These are phyloP conservation scores for Solanum pennellii DNA, from an alignment of 257 asterid genomes.

Conservation along the genomic window DNA sequence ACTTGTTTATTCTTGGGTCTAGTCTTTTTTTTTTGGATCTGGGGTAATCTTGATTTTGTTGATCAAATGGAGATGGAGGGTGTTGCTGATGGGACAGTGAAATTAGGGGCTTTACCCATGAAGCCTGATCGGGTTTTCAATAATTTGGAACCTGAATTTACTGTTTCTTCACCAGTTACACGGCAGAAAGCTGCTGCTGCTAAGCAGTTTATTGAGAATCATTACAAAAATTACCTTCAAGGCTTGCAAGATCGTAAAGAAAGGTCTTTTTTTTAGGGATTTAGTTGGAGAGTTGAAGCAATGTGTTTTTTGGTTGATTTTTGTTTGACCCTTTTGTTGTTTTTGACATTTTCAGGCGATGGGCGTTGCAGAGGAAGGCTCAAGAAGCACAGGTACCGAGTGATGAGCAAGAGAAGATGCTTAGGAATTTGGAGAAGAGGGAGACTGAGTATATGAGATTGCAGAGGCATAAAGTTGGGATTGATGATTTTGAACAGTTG, in stretches of 20 bases:
- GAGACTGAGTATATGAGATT: conserved; percentile 95
- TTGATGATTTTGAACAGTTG: conserved; percentile 94
- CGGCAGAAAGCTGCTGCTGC: conserved; percentile 98
- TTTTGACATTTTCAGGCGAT: conserved; percentile 39
- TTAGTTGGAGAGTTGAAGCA: background rate
- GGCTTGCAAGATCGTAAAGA: conserved; percentile 95
- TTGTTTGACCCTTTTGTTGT: background rate
- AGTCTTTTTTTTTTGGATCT: background rate
- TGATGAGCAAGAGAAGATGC: conserved; percentile 84
- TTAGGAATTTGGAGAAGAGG: conserved; percentile 84
- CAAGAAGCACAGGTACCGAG: conserved; percentile 74
- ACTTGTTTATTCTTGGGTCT: background rate
- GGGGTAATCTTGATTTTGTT: background rate
- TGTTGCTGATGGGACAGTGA: background rate
- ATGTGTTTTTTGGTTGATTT: background rate
- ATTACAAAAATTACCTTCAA: conserved; percentile 78
- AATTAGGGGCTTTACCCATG: background rate
- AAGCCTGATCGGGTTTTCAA: conserved; percentile 25
- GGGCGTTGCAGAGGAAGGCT: conserved; percentile 83
- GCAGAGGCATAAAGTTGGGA: conserved; percentile 97
- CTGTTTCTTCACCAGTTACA: conserved; percentile 95
- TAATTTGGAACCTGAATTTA: conserved; percentile 59
- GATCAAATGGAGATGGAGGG: background rate
- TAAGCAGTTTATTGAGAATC: conserved; percentile 86
- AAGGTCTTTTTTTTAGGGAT: conserved; percentile 23